These are phyloP conservation scores for Diaporthe longicolla DNA, from an alignment of 2,329 filamentous ascomycete genomes.

Conservation along the genomic window DNA sequence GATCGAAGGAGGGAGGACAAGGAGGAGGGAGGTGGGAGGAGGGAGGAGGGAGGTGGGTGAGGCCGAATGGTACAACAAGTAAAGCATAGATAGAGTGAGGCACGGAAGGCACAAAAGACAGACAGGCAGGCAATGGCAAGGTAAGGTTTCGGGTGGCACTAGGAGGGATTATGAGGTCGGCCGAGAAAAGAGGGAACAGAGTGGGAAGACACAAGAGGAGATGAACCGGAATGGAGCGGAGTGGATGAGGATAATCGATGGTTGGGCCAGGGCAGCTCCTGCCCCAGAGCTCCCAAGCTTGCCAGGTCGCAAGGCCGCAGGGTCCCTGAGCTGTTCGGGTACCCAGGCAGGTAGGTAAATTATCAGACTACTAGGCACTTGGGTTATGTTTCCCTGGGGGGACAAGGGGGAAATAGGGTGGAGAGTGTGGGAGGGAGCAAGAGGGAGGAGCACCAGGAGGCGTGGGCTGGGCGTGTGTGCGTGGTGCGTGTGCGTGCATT, in stretches of 20 bases:
- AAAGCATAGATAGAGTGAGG: neutral
- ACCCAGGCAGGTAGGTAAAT: too few relatives aligned
- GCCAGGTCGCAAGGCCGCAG: too few relatives aligned
- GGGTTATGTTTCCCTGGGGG: neutral
- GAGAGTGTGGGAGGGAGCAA: neutral
- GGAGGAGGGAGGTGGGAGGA: neutral
- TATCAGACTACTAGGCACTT: neutral
- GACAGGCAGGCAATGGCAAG: neutral
- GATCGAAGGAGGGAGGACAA: neutral
- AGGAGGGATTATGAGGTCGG: neutral
- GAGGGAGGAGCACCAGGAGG: neutral
- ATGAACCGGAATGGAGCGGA: neutral
- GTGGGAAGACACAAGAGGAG: neutral
- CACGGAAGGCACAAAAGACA: neutral
- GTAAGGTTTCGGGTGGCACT: conserved; percentile 24
- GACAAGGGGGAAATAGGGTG: neutral
- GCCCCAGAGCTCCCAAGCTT: conserved; percentile 7
- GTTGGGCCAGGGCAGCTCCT: conserved; percentile 24
- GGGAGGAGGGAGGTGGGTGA: too few relatives aligned
- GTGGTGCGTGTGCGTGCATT: conserved; percentile 22
- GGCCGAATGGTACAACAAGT: neutral
- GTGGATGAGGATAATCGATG: conserved; percentile 7
- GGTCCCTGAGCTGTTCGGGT: conserved; percentile 5
- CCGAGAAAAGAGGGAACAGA: neutral
- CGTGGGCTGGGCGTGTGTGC: conserved; percentile 1